Evolutionary conservation across 1,284 basidiomycete genomes (phyloP).

Genomic region (Microbotryum lychnidis-dioicae): DNA sequence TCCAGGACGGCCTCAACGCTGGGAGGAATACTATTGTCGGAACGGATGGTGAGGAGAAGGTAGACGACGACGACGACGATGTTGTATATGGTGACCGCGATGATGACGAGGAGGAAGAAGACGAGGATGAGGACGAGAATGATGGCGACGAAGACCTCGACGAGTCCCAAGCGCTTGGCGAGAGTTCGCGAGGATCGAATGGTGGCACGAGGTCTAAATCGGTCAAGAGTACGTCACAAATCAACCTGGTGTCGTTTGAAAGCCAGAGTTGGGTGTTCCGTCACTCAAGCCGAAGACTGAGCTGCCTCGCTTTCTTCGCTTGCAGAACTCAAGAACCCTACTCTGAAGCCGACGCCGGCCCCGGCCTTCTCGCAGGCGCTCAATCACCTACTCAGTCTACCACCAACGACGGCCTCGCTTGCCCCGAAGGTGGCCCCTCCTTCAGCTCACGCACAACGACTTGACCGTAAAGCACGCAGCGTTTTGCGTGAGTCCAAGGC

Average conservation of each 20-base stretch:
- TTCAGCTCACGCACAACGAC: constrained; percentile 18
- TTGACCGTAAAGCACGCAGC: constrained; percentile 31
- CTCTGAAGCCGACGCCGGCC: constrained; percentile 25
- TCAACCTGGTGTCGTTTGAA: not conserved
- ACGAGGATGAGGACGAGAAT: constrained; percentile 13
- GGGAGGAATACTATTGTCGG: constrained; percentile 5
- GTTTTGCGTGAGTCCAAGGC: constrained; percentile 33
- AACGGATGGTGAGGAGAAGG: constrained; percentile 2
- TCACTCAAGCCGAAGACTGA: not conserved
- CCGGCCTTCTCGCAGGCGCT: constrained; percentile 26
- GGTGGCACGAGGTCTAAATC: not conserved
- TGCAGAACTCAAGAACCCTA: constrained; percentile 30
- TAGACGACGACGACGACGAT: constrained; percentile 9
- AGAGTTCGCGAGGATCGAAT: constrained; percentile 17
- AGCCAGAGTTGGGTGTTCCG: not conserved
- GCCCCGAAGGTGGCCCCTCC: constrained; percentile 22
- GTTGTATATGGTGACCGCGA: constrained; percentile 15
- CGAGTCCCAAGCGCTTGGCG: constrained; percentile 27
- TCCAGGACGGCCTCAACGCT: constrained; percentile 16
- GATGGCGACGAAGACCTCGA: constrained; percentile 23
- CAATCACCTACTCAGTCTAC: constrained; percentile 29
- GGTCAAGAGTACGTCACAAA: constrained; percentile 26
- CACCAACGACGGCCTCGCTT: constrained; percentile 21
- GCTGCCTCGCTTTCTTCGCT: not conserved
- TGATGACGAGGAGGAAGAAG: constrained; percentile 6